These are phyloP conservation scores for Penstemon newberryi DNA, from an alignment of 257 asterid genomes.

Conservation along the genomic window DNA sequence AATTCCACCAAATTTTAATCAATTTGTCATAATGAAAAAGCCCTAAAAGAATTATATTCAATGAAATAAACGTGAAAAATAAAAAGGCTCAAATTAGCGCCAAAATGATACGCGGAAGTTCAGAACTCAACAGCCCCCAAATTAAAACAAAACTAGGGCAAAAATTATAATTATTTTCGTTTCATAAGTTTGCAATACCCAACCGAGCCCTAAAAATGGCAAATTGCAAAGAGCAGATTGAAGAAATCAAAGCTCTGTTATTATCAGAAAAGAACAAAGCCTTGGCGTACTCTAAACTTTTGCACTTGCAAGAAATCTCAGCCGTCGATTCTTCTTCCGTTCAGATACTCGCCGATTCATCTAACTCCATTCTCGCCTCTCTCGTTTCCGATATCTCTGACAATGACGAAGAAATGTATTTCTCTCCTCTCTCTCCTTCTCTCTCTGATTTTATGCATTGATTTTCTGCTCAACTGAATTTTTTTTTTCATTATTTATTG, in stretches of 20 bases:
- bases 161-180: not conserved
- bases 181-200: not conserved
- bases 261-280: conserved; percentile 37
- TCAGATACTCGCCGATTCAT: conserved; percentile 48
- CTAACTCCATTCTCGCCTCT: conserved; percentile 35
- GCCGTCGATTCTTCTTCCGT: conserved; percentile 46
- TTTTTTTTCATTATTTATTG: not conserved
- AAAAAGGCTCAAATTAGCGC: not conserved
- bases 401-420: conserved; percentile 67
- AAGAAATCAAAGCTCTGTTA: conserved; percentile 47
- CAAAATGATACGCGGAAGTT: not conserved
- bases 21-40: too few species aligned
- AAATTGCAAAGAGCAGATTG: conserved; percentile 40
- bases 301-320: conserved; percentile 55
- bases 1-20: too few species aligned
- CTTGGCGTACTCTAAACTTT: conserved; percentile 52
- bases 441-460: not conserved
- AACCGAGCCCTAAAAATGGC: conserved; percentile 39
- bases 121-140: not conserved
- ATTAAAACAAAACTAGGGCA: not conserved
- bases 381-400: conserved; percentile 39
- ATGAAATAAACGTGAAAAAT: not conserved
- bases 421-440: conserved; percentile 21
- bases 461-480: conserved; percentile 7
- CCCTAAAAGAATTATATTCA: too few species aligned